These are phyloP conservation scores for Ascochyta viciae-villosae DNA, from an alignment of 2,329 filamentous ascomycete genomes.

Conservation along the genomic window DNA sequence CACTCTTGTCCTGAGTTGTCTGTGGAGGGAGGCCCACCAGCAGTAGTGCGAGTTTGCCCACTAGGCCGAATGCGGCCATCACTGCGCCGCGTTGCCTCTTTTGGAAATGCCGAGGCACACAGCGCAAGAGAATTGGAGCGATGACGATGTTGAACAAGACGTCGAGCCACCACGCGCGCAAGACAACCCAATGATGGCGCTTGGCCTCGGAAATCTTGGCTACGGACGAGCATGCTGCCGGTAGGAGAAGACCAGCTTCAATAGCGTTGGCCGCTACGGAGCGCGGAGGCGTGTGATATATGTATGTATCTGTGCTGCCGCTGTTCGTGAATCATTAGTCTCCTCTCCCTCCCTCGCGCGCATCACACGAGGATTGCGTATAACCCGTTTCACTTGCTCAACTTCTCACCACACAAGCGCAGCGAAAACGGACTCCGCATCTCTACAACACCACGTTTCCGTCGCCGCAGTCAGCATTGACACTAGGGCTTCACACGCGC, in stretches of 20 bases:
- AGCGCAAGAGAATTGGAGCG: neutral
- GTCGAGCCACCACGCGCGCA: neutral
- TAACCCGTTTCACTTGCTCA: too few relatives aligned
- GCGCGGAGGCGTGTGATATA: constrained; percentile 1
- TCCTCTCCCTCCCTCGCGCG: too few relatives aligned
- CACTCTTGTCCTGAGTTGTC: neutral
- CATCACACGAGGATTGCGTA: neutral
- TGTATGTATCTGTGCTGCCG: neutral
- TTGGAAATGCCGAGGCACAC: constrained; percentile 2
- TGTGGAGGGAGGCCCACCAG: neutral
- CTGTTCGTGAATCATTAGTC: neutral
- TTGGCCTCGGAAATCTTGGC: constrained; percentile 14
- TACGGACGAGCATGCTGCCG: constrained; percentile 5
- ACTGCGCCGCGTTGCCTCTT: constrained; percentile 3
- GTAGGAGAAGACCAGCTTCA: neutral
- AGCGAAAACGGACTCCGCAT: too few relatives aligned
- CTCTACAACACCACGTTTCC: neutral
- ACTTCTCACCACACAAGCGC: too few relatives aligned
- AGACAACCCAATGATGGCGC: neutral
- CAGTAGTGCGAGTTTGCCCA: constrained; percentile 1
- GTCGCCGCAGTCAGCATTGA: constrained; percentile 13
- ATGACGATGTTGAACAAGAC: constrained; percentile 7
- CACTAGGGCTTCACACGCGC: neutral
- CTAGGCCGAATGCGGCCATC: constrained; percentile 11
- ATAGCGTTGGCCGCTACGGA: neutral